These are phyloP conservation scores for Chaetomiaceae sp. DNA, from an alignment of 2,329 filamentous ascomycete species.

Conservation along the genomic window DNA sequence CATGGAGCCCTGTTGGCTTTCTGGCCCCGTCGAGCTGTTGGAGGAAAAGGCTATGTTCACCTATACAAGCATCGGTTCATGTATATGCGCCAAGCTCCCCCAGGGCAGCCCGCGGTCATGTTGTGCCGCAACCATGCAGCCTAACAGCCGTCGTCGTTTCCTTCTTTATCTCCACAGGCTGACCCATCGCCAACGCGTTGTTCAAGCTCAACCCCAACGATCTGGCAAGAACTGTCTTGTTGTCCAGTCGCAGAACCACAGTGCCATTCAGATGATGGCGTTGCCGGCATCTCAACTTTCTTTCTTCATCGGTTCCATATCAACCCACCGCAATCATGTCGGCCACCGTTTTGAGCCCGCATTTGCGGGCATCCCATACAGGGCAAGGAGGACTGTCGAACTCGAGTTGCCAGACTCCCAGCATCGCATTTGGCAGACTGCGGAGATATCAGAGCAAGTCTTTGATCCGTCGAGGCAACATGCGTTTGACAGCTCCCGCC, in stretches of 20 bases:
- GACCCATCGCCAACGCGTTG: no score
- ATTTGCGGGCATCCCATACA: neutral
- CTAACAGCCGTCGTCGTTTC: neutral
- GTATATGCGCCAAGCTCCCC: neutral
- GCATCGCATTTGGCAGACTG: neutral
- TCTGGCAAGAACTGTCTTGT: no score
- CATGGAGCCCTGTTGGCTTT: no score
- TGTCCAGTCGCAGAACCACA: no score
- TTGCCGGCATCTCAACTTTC: no score
- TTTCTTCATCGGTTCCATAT: neutral
- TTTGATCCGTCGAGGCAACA: neutral
- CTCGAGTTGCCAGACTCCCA: neutral
- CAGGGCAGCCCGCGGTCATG: neutral
- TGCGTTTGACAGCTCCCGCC: conserved; percentile 6
- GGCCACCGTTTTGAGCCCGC: neutral
- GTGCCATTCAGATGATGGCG: no score
- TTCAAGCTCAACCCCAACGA: no score
- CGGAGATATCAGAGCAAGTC: neutral
- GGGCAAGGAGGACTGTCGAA: neutral
- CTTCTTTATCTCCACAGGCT: neutral
- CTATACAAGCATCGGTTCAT: neutral
- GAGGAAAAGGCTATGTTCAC: no score
- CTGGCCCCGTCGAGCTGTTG: no score
- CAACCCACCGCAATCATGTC: neutral
- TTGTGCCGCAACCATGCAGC: conserved; percentile 13